Conservation (phyloP, 768 basidiomycete species). For the Lentinus tigrinus region DNA sequence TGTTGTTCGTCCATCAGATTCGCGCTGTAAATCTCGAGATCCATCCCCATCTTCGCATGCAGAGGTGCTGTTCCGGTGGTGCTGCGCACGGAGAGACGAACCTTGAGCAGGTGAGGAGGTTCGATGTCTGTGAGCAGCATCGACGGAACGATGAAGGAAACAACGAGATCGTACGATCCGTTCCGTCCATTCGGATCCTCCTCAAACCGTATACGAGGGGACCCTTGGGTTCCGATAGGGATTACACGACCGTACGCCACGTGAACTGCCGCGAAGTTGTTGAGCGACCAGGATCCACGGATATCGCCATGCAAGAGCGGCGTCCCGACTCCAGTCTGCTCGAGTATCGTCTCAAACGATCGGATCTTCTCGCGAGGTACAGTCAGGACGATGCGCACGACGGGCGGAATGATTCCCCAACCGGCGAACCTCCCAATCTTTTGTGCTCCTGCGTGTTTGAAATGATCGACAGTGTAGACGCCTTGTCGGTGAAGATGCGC, state of each 20-base stretch:
- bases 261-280: conserved; percentile 29
- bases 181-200: conserved; percentile 15
- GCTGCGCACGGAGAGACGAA: conserved; percentile 26
- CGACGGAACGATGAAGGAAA: conserved; percentile 28
- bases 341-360: conserved; percentile 27
- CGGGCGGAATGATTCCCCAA: conserved; percentile 34
- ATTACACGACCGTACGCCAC: conserved; percentile 21
- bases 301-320: conserved; percentile 28
- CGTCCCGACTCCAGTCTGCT: conserved; percentile 18
- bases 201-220: conserved; percentile 14
- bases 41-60: conserved; percentile 22
- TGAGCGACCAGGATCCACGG: conserved; percentile 22
- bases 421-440: conserved; percentile 10
- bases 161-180: conserved; percentile 16
- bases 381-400: conserved; percentile 36
- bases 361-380: conserved; percentile 35
- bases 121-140: conserved; percentile 23
- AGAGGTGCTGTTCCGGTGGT: conserved; percentile 21
- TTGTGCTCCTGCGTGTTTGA: conserved; percentile 3
- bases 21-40: conserved; percentile 19
- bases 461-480: conserved; percentile 32
- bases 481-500: conserved; percentile 41
- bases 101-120: neutral
- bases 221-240: conserved; percentile 8
- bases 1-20: conserved; percentile 18